phyloP scores from a whole-genome alignment of 768 basidiomycete species.

The Nevesoporus exiguus region DNA sequence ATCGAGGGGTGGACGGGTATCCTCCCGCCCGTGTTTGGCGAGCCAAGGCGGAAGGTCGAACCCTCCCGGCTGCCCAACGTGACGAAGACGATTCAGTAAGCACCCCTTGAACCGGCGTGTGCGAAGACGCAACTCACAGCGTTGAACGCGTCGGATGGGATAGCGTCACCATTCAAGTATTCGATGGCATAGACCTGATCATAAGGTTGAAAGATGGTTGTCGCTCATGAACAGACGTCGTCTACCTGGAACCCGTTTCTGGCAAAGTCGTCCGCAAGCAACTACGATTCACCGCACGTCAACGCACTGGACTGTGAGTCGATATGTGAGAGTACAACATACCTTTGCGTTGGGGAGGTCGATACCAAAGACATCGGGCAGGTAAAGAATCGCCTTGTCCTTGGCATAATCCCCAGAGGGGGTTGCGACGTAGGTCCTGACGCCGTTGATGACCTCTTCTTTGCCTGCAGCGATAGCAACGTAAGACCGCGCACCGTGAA shows the following conservation, averaged over 20 bases:
- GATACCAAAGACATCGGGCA: slow-evolving; percentile 52
- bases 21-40: slow-evolving; percentile 34
- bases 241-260: slow-evolving; percentile 36
- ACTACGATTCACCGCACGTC: slow-evolving; percentile 21
- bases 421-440: slow-evolving; percentile 51
- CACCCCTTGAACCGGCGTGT: background rate
- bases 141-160: slow-evolving; percentile 14
- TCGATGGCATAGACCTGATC: slow-evolving; percentile 23
- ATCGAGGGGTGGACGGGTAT: slow-evolving; percentile 50
- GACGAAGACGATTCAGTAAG: background rate
- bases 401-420: slow-evolving; percentile 49
- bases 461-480: slow-evolving; percentile 33
- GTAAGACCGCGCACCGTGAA: background rate
- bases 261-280: slow-evolving; percentile 44
- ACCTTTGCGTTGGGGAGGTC: slow-evolving; percentile 46
- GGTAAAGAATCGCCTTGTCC: slow-evolving; percentile 53
- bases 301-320: background rate
- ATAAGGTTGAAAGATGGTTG: background rate
- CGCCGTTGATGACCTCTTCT: slow-evolving; percentile 42
- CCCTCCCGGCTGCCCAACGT: background rate
- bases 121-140: slow-evolving; percentile 2
- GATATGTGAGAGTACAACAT: background rate
- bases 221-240: background rate
- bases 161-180: slow-evolving; percentile 29
- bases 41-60: slow-evolving; percentile 38